Base-by-base conservation (phyloP, 208 protist genomes). In the Phytomonas sp. region DNA sequence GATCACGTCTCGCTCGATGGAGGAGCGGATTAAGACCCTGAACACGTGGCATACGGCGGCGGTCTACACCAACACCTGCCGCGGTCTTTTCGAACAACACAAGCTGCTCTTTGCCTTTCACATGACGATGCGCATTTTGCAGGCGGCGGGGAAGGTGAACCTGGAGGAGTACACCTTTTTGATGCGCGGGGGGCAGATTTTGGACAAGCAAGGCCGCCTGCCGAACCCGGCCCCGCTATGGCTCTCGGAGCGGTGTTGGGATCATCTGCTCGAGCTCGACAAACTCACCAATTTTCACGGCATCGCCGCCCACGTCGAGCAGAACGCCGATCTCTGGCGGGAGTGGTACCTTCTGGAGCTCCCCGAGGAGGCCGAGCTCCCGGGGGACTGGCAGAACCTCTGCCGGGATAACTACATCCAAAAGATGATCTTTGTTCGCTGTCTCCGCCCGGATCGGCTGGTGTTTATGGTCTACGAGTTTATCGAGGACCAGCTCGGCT, bases 51-150 rank as follows among this genome's bases (percentile, higher is more conserved):
- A 99, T 82, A 99, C 98, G 4, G 86, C 85, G n/a, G 84, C 93
- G 10, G 97, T 99, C 49, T 99, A 99, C 88, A 91, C 84, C 37
- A 98, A 96, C 82, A 98, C 95, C 26, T 99, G 98, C 89, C 90
- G 98, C 67, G 98, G 97, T 37, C 84, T 99, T 14, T 99, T 99
- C 79, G 98, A 99, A 84, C 86, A 89, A 40, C 98, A 99, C 89
- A 99, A 99, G 83, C 82, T 99, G 26, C 93, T 99, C 33, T 99
- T 99, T 37, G 93, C 98, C 45, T 99, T 99, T 82, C 98, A 99
- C 82, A 98, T 99, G 89, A 98, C 96, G 68, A 94, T 97, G 33
- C 94, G 94, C 78, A 98, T 99, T 62, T 67, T 99, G 70, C 86
- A 94, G 70, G 84, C 80, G n/a, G 78, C 95, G 75, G 84, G 86